Conservation (phyloP, 257 asterid species). For the Capsicum chinense region DNA sequence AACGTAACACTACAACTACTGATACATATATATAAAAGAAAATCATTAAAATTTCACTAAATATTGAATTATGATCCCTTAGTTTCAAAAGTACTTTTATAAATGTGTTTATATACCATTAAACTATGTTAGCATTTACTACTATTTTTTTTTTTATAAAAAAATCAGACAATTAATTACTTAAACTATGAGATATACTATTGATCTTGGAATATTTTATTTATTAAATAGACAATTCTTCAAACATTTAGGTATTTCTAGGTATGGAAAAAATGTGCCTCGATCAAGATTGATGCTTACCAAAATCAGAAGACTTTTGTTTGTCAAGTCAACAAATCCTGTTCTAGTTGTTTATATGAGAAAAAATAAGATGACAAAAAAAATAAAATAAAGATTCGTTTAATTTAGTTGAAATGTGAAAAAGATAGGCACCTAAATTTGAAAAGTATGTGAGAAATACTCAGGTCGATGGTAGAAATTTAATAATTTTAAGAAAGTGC, state of each 20-base stretch:
- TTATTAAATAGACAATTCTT: not conserved
- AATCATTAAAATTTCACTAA: too few relatives aligned
- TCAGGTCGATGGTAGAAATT: too few relatives aligned
- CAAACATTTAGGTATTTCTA: constrained; percentile 14
- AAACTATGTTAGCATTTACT: not conserved
- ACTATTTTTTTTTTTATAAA: too few relatives aligned
- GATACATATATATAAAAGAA: too few relatives aligned
- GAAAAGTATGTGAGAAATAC: too few relatives aligned
- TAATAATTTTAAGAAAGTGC: too few relatives aligned
- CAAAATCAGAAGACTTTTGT: not conserved
- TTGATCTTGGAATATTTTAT: not conserved
- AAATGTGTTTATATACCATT: too few relatives aligned
- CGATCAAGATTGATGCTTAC: not conserved
- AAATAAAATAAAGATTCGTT: not conserved
- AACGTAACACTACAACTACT: too few relatives aligned
- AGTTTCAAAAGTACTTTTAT: too few relatives aligned
- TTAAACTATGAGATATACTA: not conserved
- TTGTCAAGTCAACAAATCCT: not conserved
- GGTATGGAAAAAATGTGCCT: not conserved
- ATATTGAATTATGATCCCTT: too few relatives aligned
- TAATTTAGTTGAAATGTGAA: not conserved
- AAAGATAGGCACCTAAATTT: not conserved
- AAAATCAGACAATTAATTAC: too few relatives aligned
- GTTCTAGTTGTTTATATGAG: not conserved
- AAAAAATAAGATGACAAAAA: too few relatives aligned